Evolutionary conservation across 163 green algal species (phyloP).

Genomic region (Scenedesmus sp.): DNA sequence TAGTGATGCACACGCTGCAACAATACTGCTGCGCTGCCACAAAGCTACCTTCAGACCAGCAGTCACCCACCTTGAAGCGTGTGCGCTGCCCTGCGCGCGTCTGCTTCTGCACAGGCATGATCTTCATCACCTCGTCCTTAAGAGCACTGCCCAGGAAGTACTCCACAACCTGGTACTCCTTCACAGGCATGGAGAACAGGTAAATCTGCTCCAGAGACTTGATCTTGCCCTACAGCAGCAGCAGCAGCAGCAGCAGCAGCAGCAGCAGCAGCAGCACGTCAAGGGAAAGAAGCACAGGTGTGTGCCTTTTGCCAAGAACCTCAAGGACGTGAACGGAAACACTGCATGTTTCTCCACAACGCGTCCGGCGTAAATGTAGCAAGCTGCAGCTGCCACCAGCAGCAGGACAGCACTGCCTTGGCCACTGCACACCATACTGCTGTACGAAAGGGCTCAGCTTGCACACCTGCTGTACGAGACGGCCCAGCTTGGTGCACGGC

Average conservation of each 20-base stretch:
- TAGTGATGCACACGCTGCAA: too few species aligned
- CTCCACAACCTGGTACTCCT: slow-evolving; percentile 99
- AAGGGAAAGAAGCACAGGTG: too few species aligned
- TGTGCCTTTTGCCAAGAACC: too few species aligned
- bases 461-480: slow-evolving; percentile 94
- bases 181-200: slow-evolving; percentile 99
- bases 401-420: too few species aligned
- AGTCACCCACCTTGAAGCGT: slow-evolving; percentile 97
- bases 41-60: too few species aligned
- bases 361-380: too few species aligned
- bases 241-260: neutral
- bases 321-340: too few species aligned
- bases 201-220: slow-evolving; percentile 99
- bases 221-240: slow-evolving; percentile 98
- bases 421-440: too few species aligned
- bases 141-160: slow-evolving; percentile 93
- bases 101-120: slow-evolving; percentile 99
- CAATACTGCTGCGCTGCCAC: too few species aligned
- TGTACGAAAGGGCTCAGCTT: too few species aligned
- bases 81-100: slow-evolving; percentile 99
- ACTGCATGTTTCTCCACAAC: too few species aligned
- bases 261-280: neutral
- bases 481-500: slow-evolving; percentile 98
- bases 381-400: too few species aligned
- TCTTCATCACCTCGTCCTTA: slow-evolving; percentile 99